A percentile compares a stretch with the other conserved stretches of the same genome.
Evolutionary conservation across 2,329 filamentous ascomycete species (phyloP).

Genomic region (Escovopsis sp.): DNA sequence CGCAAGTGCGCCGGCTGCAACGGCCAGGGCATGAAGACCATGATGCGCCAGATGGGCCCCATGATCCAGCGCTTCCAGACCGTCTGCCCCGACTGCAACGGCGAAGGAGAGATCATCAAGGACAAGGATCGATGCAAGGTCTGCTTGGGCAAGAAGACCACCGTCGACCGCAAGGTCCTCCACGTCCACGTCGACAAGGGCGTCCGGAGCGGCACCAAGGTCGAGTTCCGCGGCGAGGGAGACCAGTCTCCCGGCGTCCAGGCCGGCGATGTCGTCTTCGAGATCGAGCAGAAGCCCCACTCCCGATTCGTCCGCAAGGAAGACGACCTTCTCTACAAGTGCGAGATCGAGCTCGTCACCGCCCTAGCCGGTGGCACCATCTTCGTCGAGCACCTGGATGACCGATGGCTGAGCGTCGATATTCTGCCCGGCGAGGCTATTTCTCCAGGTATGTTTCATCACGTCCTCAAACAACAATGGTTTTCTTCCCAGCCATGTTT

Average conservation of each 20-base stretch:
- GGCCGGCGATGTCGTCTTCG: constrained; percentile 92
- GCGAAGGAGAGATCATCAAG: constrained; percentile 90
- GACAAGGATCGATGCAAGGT: constrained; percentile 97
- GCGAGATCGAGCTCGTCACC: constrained; percentile 89
- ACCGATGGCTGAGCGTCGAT: constrained; percentile 88
- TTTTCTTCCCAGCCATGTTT: too few species aligned
- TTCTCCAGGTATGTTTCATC: constrained; percentile 55
- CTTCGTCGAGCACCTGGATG: constrained; percentile 91
- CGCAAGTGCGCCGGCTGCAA: constrained; percentile 85
- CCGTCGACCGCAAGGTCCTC: constrained; percentile 93
- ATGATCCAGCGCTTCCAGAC: constrained; percentile 99
- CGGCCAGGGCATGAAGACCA: constrained; percentile 95
- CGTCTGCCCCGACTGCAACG: constrained; percentile 94
- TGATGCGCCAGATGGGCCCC: constrained; percentile 99
- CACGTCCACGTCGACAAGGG: constrained; percentile 96
- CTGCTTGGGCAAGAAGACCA: constrained; percentile 94
- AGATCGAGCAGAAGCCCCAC: constrained; percentile 99
- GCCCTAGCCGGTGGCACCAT: constrained; percentile 84
- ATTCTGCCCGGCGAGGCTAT: constrained; percentile 93
- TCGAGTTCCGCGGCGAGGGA: constrained; percentile 93
- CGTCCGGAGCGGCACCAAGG: constrained; percentile 85
- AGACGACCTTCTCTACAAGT: constrained; percentile 89
- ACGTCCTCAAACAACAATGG: too few species aligned
- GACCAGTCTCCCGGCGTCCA: constrained; percentile 89
- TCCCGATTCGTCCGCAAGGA: constrained; percentile 87